Evolutionary conservation across 495 filamentous ascomycete species (phyloP), one percentile per base, ranked within the genome.

Genomic region (Astrothelium macrocarpum): DNA sequence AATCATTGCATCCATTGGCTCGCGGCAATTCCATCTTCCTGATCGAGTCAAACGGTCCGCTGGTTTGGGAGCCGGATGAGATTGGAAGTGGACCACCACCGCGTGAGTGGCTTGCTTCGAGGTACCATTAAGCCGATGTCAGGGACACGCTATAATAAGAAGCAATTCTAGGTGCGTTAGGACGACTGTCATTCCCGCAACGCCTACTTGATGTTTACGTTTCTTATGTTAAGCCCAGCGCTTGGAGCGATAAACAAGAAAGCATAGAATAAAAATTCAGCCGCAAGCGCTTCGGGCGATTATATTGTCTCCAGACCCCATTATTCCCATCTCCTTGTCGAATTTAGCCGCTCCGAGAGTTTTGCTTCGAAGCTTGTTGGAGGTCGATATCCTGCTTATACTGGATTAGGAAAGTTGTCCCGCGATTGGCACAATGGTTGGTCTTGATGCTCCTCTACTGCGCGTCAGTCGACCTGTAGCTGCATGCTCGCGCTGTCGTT

Each of bases 401-500:
- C 5, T 14, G 14, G 14, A 14, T 14, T 39, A 39, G 34, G 5
- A 5, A 39, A 39, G 5, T 14, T 39, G 34, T 39, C 34, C 14
- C 5, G 25, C 5, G 12, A 26, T 5, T 9, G 20, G 29, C 23
- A 56, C 25, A 1, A 56, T 56, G 49, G 49, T 29, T 56, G 49
- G 5, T 9, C 67, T 76, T 9, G 89, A 93, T 64, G 88, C 85
- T 64, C 92, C 93, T 26, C 75, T 93, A 62, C 80, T 97, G 65
- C 87, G 89, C 73, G 93, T 97, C 59, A 93, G 89, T 71, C 83
- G 93, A 59, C 91, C 93, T 4, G 91, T 96, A 39, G 91, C 90
- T 63, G 93, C 93, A 4, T 97, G 93, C 75, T 90, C 89, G 60
- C 85, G 90, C 81, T 97, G 93, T 78, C 87, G 93, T 59, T 82